Percentiles rank a stretch among this genome's conserved stretches.
Evolutionary conservation across 148 eudicot species (phyloP).

Genomic region (Nyssa sinensis): DNA sequence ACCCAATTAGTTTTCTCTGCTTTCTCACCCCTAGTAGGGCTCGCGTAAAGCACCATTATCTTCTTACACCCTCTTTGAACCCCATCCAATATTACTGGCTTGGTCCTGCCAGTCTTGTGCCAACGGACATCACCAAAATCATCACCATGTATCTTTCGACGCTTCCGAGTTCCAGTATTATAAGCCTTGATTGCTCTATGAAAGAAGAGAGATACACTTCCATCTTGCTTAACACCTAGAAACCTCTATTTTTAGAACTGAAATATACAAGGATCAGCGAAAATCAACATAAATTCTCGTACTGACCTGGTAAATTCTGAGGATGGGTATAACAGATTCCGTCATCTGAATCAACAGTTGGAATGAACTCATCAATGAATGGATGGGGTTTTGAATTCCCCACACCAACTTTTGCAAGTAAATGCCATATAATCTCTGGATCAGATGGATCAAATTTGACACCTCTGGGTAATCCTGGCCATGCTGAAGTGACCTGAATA

Average conservation of each 20-base stretch:
- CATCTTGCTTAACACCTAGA: constrained; percentile 88
- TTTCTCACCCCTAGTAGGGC: constrained; percentile 64
- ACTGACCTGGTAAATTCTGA: constrained; percentile 75
- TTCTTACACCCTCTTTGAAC: constrained; percentile 85
- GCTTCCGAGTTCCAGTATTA: constrained; percentile 86
- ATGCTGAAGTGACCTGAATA: constrained; percentile 67
- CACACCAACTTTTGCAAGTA: constrained; percentile 65
- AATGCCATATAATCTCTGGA: constrained; percentile 84
- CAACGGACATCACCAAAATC: constrained; percentile 82
- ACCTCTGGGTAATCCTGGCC: constrained; percentile 97
- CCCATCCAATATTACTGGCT: constrained; percentile 69
- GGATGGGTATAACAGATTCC: constrained; percentile 98
- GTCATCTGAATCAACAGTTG: constrained; percentile 77
- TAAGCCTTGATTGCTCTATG: constrained; percentile 93
- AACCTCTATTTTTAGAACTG: constrained; percentile 4
- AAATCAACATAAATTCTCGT: background rate
- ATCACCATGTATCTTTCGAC: constrained; percentile 79
- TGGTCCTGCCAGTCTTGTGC: constrained; percentile 96
- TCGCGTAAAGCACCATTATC: constrained; percentile 87
- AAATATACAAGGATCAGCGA: background rate
- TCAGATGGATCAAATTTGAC: constrained; percentile 98
- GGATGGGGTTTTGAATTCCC: constrained; percentile 63
- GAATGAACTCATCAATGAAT: constrained; percentile 83
- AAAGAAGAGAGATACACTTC: constrained; percentile 78
- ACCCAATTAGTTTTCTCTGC: constrained; percentile 94